Evolutionary conservation across 495 filamentous ascomycete species (phyloP).

Genomic region (Penicillium parvum): DNA sequence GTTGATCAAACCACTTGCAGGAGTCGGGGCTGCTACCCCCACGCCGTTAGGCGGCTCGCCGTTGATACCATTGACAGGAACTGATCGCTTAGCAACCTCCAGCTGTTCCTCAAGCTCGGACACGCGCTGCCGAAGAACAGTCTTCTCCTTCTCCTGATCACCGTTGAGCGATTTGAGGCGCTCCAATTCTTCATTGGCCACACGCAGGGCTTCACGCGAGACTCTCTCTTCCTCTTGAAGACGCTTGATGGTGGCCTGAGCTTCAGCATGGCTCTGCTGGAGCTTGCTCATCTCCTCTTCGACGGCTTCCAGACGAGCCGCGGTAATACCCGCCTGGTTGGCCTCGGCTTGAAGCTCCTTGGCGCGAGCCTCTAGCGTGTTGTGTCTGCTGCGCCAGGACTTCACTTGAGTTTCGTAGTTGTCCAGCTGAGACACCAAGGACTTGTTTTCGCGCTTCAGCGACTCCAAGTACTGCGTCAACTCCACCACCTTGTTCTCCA

Average conservation of each 20-base stretch:
- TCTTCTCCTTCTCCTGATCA: slow-evolving; percentile 76
- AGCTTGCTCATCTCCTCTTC: slow-evolving; percentile 91
- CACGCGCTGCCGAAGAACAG: slow-evolving; percentile 78
- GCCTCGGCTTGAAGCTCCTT: slow-evolving; percentile 95
- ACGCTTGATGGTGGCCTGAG: slow-evolving; percentile 78
- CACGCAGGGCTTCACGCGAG: slow-evolving; percentile 71
- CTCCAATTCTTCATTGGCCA: slow-evolving; percentile 73
- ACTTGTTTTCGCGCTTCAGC: slow-evolving; percentile 90
- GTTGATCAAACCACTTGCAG: slow-evolving; percentile 82
- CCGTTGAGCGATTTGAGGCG: slow-evolving; percentile 63
- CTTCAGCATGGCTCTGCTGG: slow-evolving; percentile 83
- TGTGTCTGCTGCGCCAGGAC: slow-evolving; percentile 88
- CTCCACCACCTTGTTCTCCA: slow-evolving; percentile 99
- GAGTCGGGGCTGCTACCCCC: slow-evolving; percentile 51
- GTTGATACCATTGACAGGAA: slow-evolving; percentile 47
- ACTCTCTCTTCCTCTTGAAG: slow-evolving; percentile 88
- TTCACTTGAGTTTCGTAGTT: slow-evolving; percentile 95
- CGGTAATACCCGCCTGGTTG: slow-evolving; percentile 94
- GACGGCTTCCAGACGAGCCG: slow-evolving; percentile 80
- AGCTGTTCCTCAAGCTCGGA: slow-evolving; percentile 88
- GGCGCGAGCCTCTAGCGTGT: slow-evolving; percentile 79
- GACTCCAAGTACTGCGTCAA: slow-evolving; percentile 89
- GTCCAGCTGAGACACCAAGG: slow-evolving; percentile 80
- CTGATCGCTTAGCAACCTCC: slow-evolving; percentile 71
- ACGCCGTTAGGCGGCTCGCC: slow-evolving; percentile 73